Conservation (phyloP, 140 eudicot species). For the Anethum foeniculum region DNA sequence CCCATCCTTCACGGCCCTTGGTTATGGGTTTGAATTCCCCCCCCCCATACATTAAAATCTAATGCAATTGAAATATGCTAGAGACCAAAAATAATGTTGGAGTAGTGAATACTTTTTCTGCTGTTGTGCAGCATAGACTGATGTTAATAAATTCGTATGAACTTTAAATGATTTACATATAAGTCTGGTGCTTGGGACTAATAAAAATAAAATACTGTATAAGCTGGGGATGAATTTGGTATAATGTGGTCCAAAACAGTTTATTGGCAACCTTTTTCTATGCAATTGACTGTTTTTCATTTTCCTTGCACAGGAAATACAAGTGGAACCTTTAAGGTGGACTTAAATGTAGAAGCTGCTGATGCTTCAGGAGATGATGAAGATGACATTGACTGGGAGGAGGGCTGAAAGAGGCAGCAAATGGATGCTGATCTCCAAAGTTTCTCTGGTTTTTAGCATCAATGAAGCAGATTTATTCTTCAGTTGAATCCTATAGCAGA, state of each 20-base stretch:
- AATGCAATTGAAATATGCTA: too few species aligned
- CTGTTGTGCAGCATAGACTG: too few species aligned
- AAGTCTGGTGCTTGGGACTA: background rate
- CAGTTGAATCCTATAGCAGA: background rate
- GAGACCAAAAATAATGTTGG: too few species aligned
- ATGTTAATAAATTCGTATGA: background rate
- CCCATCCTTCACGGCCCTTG: too few species aligned
- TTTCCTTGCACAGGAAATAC: conserved; percentile 1
- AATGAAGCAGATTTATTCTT: background rate
- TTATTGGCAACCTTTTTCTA: background rate
- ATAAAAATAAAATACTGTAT: background rate
- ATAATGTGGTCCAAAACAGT: background rate
- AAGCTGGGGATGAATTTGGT: background rate
- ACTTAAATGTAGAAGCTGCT: conserved; percentile 12
- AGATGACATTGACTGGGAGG: conserved; percentile 13
- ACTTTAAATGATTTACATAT: background rate
- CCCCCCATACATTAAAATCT: too few species aligned
- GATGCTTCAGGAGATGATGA: conserved; percentile 11
- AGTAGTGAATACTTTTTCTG: too few species aligned
- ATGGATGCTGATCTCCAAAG: background rate
- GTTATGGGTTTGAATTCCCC: too few species aligned
- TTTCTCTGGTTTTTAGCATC: background rate
- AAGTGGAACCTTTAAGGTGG: conserved; percentile 7
- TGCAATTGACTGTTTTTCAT: background rate
- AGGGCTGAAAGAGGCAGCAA: background rate